These are phyloP conservation scores for Paecilomyces fulvus DNA, from an alignment of 2,329 filamentous ascomycete species.

Conservation along the genomic window DNA sequence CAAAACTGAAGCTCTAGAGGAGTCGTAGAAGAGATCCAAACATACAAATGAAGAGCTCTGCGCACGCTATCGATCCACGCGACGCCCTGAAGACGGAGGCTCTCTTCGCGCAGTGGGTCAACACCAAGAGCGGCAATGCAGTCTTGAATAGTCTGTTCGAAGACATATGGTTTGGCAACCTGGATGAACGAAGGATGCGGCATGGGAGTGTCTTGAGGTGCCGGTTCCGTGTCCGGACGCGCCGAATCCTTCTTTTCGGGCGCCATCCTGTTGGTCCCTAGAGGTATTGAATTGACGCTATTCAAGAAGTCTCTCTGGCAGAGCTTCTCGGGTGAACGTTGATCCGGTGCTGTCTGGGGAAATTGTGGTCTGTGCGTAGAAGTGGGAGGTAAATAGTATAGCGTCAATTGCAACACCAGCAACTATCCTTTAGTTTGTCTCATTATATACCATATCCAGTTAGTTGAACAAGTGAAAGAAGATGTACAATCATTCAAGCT, in stretches of 20 bases:
- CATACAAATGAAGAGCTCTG: constrained; percentile 68
- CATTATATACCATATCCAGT: too few species aligned
- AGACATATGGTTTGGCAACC: constrained; percentile 66
- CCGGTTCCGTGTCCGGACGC: neutral
- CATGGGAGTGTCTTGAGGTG: constrained; percentile 22
- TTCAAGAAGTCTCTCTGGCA: neutral
- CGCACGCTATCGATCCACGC: constrained; percentile 82
- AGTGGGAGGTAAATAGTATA: neutral
- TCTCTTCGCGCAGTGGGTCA: constrained; percentile 71
- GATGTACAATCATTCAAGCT: neutral
- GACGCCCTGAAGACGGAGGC: constrained; percentile 73
- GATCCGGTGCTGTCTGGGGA: neutral
- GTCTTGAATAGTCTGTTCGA: constrained; percentile 70
- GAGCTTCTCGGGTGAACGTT: neutral
- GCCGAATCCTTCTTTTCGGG: neutral
- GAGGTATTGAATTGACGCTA: neutral
- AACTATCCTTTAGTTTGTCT: neutral
- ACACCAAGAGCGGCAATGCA: constrained; percentile 61
- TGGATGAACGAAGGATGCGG: constrained; percentile 58
- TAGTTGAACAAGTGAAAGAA: neutral
- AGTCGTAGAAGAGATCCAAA: constrained; percentile 11
- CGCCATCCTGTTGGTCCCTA: neutral
- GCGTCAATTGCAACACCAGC: neutral
- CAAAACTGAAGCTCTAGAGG: neutral
- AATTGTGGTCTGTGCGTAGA: neutral